Base-by-base conservation (phyloP, 305 asterid genomes). In the Ilex paraguariensis region DNA sequence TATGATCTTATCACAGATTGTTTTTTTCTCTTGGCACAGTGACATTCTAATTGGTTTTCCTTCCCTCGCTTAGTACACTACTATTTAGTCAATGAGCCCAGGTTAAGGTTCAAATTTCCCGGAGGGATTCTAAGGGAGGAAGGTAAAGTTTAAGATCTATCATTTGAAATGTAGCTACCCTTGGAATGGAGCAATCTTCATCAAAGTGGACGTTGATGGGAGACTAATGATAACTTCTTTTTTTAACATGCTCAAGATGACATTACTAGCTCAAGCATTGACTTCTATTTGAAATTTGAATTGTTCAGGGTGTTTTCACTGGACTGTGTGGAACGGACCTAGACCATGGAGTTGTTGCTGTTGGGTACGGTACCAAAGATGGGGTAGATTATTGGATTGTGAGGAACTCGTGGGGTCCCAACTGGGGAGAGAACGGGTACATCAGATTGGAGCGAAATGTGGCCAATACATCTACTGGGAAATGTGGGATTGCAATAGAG, bases 391-490 rank as follows among this genome's bases (percentile, higher is more conserved):
- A 87, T 71, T 90, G 95, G 97, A 70, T 77, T 0, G 92, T 90
- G 57, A 77, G 86, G 65, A 90, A 87, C 65, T 90, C 97, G 10
- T 90, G 97, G 97, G 95, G 97, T 6, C 13, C 84, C 0, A 75
- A 51, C 36, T 90, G 97, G 97, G 97, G 95, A 6, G 94, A 87
- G 56, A 60, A 68, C 0, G 97, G 95, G 2, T 90, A 90, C 75
- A 81, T 87, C 73, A 82, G 69, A 75, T 82, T 90, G 12, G 83
- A 87, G 65, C 84, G 92, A n/a, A 87, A 87, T 13, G 57, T 83
- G 62, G 85, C 71, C 10, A 76, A 79, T 46, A 58, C 13, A 17
- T 63, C 70, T 31, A 72, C 85, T 0, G 97, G 97, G 2, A 90
- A 87, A 71, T 90, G 97, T 61, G 95, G 95, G 2, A 87, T 90